Base-by-base conservation (phyloP, 2,329 filamentous ascomycete species). In the Epichloe baconii region DNA sequence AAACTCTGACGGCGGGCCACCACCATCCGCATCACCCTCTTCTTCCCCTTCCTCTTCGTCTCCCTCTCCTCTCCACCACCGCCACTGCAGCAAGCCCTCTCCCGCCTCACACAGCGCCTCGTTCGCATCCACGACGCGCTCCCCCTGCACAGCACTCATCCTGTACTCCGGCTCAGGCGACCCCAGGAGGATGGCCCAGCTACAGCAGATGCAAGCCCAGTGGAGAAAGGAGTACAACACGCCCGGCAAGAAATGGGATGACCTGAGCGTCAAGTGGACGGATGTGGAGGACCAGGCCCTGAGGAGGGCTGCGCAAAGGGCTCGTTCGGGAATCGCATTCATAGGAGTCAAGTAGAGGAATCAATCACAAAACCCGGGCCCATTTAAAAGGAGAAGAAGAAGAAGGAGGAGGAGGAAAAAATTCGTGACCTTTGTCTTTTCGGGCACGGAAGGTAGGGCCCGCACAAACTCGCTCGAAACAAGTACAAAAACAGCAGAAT, bases 111-210 rank as follows among this genome's bases (percentile, higher is more conserved):
- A 1, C 61, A 66, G 51, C 75, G 78, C 14, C 70, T 86, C 44
- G 62, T 68, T 57, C 70, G 71, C 51, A 78, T 85, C 51, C 68
- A 85, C 64, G 73, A 71, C 14, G 67, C 71, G 3, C 71, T 85
- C 81, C 82, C 17, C 78, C 7, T 85, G 82, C 62, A 84, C 82
- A 1, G 81, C 74, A 3, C 72, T 86, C 51, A 72, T 86, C 44
- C 67, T 85, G 36, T 80, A 81, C 65, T 81, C 77, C 57, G 82
- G 82, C 55, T 82, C 78, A 5, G 82, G 82, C 40, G 80, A 85
- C 58, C 81, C 82, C n/a, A 75, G 80, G 36, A 76, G 80, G 59
- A 83, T 85, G 80, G 75, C 74, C 53, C 70, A 73, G 41, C 67
- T 85, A 57, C 78, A 83, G 68, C 72, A 73, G 21, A 69, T 82